Conservation (phyloP, 495 filamentous ascomycete genomes). For the Lophiotrema nucula region DNA sequence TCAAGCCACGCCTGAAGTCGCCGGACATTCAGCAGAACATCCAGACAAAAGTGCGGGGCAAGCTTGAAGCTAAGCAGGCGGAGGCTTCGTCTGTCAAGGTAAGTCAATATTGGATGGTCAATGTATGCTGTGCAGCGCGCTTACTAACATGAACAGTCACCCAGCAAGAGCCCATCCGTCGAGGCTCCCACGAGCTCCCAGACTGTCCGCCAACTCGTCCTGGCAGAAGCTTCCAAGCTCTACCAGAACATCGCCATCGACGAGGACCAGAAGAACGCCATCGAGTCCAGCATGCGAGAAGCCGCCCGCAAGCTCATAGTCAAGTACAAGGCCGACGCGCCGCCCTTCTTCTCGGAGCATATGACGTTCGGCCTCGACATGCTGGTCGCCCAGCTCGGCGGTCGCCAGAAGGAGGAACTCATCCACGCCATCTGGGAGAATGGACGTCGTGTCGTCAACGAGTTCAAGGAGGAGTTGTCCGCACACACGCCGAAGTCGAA, state of each 20-base stretch:
- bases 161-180: too few species aligned
- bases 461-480: background rate
- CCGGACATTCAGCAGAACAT: slow-evolving; percentile 4
- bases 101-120: too few species aligned
- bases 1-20: slow-evolving; percentile 1
- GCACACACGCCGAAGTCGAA: background rate
- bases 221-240: background rate
- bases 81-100: too few species aligned
- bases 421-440: background rate
- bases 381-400: background rate
- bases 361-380: too few species aligned
- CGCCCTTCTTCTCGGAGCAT: too few species aligned
- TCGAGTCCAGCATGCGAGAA: background rate
- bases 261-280: background rate
- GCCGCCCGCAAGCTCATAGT: background rate
- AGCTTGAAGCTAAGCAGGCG: slow-evolving; percentile 2
- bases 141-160: too few species aligned
- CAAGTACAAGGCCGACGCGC: background rate
- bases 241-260: background rate
- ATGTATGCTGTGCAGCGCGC: too few species aligned
- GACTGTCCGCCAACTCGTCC: background rate
- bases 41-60: slow-evolving; percentile 1
- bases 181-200: too few species aligned
- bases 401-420: background rate
- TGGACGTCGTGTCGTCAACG: background rate